phyloP scores from a whole-genome alignment of 2,329 filamentous ascomycete species.

The Beauveria sp. region DNA sequence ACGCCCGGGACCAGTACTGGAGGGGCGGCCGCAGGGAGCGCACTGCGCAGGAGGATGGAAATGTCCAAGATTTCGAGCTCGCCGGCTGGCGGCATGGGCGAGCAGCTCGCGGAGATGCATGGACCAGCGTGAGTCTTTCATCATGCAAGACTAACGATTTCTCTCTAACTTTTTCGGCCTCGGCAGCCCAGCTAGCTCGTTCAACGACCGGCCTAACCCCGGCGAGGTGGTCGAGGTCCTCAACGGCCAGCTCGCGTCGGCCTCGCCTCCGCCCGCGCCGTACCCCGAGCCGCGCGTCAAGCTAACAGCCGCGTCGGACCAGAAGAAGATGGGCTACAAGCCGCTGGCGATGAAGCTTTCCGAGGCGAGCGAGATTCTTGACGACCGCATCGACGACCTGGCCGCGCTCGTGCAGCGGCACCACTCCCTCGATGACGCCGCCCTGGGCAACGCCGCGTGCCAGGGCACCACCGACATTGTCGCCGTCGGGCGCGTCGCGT shows the following conservation, averaged over 20 bases:
- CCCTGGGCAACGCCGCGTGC: conserved; percentile 79
- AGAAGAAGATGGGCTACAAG: conserved; percentile 86
- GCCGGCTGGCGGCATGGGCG: conserved; percentile 25
- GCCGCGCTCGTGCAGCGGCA: conserved; percentile 64
- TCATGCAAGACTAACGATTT: neutral
- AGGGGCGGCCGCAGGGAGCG: conserved; percentile 16
- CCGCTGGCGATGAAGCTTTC: conserved; percentile 92
- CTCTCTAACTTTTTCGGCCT: neutral
- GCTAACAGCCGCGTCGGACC: conserved; percentile 77
- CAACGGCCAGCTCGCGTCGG: conserved; percentile 62
- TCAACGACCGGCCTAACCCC: conserved; percentile 68
- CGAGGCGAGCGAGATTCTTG: conserved; percentile 85
- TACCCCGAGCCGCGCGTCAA: conserved; percentile 73
- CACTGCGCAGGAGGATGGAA: conserved; percentile 26
- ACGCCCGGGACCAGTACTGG: conserved; percentile 11
- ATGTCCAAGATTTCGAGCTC: conserved; percentile 25
- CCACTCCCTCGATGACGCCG: conserved; percentile 67
- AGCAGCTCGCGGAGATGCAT: conserved; percentile 26
- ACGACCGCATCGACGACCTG: conserved; percentile 93
- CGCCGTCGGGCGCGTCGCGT: conserved; percentile 85
- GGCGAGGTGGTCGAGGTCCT: conserved; percentile 79
- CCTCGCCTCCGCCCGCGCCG: conserved; percentile 64
- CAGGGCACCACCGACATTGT: conserved; percentile 83
- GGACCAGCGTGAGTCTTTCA: conserved; percentile 20
- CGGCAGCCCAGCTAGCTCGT: conserved; percentile 31